A percentile compares a stretch with the other conserved stretches of the same genome.
Evolutionary conservation across 23 red algal species (phyloP).

Genomic region (Cyanidiococcus yangmingshanensis): DNA sequence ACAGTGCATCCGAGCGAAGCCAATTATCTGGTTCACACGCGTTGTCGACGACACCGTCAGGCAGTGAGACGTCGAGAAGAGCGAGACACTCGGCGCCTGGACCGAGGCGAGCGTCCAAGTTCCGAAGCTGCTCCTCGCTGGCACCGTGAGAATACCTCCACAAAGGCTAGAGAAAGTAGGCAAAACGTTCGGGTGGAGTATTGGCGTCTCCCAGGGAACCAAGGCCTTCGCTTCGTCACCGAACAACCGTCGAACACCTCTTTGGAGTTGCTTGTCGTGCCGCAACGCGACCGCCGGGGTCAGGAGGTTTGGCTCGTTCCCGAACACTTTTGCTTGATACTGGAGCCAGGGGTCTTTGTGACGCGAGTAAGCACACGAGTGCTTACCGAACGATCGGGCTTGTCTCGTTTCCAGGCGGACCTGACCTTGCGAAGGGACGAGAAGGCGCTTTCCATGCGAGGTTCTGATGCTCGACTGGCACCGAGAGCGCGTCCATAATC

Average conservation of each 20-base stretch:
- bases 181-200: background rate
- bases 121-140: background rate
- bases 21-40: slow-evolving; percentile 89
- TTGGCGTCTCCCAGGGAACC: background rate
- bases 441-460: too few species aligned
- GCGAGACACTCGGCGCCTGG: background rate
- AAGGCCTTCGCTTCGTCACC: background rate
- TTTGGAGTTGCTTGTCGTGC: background rate
- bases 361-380: background rate
- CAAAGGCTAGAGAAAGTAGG: background rate
- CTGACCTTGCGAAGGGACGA: background rate
- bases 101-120: background rate
- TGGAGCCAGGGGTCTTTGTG: background rate
- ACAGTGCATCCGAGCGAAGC: slow-evolving; percentile 84
- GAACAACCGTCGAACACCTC: background rate
- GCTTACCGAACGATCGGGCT: background rate
- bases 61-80: slow-evolving; percentile 1
- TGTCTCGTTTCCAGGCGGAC: background rate
- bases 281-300: background rate
- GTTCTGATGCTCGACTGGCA: too few species aligned
- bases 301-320: background rate
- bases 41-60: slow-evolving; percentile 66
- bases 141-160: background rate
- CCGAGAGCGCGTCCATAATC: too few species aligned
- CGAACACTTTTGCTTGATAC: background rate